Base-by-base conservation (phyloP, 495 filamentous ascomycete genomes). In the Trichoderma orchidacearum region DNA sequence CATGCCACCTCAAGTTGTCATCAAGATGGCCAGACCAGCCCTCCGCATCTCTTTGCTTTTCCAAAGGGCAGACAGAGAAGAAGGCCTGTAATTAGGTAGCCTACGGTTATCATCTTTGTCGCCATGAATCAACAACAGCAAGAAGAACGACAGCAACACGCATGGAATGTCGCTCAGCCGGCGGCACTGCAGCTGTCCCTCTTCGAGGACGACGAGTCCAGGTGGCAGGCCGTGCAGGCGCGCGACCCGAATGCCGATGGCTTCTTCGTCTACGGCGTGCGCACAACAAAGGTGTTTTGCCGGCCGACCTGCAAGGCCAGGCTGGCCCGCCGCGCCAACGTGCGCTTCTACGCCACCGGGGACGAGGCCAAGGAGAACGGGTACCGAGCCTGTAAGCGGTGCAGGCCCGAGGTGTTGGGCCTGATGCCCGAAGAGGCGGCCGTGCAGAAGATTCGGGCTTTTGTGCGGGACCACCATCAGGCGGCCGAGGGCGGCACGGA, bases 371-470 rank as follows among this genome's bases (percentile, higher is more conserved):
- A 77, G 62, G 60, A 63, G 3, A 80, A 72, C 17, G 83, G 82
- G 0, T 85, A 78, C 59, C 69, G 82, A 36, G 62, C 81, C 13
- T 86, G 84, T 69, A 85, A 85, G 70, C 72, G 84, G 60, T 87
- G 83, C 65, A 73, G 74, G 31, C 83, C 83, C 8, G 68, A 80
- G 32, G 60, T 62, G 30, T 65, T 63, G 28, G 67, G 66, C 21
- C 69, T 57, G 8, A 60, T 58, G 51, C 57, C 63, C 36, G 65
- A 70, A 45, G 72, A 79, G 57, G 69, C 72, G 6, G 68, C 77
- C 15, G 71, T 82, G 7, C 60, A 71, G 50, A 74, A 67, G 60
- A 74, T 77, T 8, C 78, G 79, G 56, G 60, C 61, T 18, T 52
- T 72, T 31, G 55, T 65, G 30, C 29, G 53, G 11, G n/a, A 35